Conservation (phyloP, 2,329 filamentous ascomycete genomes). For the Xylariaceae sp. region DNA sequence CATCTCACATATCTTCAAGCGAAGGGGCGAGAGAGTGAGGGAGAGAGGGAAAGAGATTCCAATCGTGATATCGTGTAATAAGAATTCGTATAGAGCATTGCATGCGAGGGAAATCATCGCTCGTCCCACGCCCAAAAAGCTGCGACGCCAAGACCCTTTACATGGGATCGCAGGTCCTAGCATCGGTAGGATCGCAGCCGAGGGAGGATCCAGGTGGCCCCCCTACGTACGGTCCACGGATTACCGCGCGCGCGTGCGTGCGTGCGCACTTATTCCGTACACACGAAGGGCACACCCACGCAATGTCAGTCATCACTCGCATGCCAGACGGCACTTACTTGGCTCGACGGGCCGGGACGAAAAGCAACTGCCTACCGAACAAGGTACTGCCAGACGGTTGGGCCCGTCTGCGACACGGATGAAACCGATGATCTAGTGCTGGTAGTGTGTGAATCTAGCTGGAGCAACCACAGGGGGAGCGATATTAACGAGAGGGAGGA, state of each 20-base stretch:
- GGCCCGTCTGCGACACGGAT: conserved; percentile 6
- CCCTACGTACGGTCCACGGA: too few species aligned
- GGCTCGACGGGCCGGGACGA: background rate
- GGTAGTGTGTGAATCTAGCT: background rate
- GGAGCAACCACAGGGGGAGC: background rate
- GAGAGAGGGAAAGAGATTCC: too few species aligned
- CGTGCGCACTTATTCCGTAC: too few species aligned
- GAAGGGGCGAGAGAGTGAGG: too few species aligned
- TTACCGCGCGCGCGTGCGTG: too few species aligned
- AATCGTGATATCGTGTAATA: background rate
- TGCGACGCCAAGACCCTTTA: too few species aligned
- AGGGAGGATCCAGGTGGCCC: background rate
- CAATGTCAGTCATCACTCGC: too few species aligned
- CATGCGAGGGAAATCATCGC: background rate
- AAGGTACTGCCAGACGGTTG: conserved; percentile 1
- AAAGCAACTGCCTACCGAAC: background rate
- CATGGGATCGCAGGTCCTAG: background rate
- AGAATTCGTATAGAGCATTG: background rate
- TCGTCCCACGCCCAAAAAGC: too few species aligned
- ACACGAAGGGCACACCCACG: too few species aligned
- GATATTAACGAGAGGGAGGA: background rate
- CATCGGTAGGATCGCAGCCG: background rate
- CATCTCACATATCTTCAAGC: background rate
- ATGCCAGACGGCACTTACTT: background rate
- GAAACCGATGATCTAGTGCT: background rate